These are phyloP conservation scores for Ceratocystiopsis brevicomis DNA, from an alignment of 2,329 filamentous ascomycete genomes.

Conservation along the genomic window DNA sequence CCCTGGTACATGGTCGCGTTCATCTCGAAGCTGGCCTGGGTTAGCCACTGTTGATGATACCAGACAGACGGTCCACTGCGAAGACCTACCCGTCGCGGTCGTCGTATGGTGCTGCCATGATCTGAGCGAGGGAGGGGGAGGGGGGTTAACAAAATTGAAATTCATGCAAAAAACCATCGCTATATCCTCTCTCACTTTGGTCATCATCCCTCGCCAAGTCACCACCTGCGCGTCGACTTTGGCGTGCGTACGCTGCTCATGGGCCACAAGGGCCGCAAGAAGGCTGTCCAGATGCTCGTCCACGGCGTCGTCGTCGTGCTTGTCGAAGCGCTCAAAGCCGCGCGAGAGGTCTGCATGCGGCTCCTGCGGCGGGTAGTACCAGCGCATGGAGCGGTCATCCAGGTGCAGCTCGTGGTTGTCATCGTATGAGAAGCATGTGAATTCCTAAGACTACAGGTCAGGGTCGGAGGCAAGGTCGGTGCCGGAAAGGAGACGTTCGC, in stretches of 20 bases:
- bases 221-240: slow-evolving; percentile 61
- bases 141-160: not conserved
- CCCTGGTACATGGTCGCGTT: slow-evolving; percentile 50
- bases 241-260: slow-evolving; percentile 49
- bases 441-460: slow-evolving; percentile 38
- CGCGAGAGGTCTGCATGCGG: slow-evolving; percentile 55
- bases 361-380: slow-evolving; percentile 60
- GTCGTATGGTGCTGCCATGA: slow-evolving; percentile 71
- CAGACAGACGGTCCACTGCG: no score
- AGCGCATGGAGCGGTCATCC: slow-evolving; percentile 63
- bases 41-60: not conserved
- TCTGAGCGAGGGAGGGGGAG: no score
- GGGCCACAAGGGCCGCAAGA: slow-evolving; percentile 51
- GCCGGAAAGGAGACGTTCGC: not conserved
- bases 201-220: slow-evolving; percentile 98
- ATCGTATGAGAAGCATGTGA: slow-evolving; percentile 87
- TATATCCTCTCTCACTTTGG: slow-evolving; percentile 49
- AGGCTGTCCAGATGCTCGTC: slow-evolving; percentile 81
- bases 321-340: slow-evolving; percentile 67
- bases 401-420: slow-evolving; percentile 57
- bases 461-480: not conserved
- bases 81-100: slow-evolving; percentile 50
- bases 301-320: slow-evolving; percentile 53
- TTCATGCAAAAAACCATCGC: not conserved
- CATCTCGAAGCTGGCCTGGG: slow-evolving; percentile 61